Base-by-base conservation (phyloP, 1,284 basidiomycete genomes). In the Tausonia pullulans region DNA sequence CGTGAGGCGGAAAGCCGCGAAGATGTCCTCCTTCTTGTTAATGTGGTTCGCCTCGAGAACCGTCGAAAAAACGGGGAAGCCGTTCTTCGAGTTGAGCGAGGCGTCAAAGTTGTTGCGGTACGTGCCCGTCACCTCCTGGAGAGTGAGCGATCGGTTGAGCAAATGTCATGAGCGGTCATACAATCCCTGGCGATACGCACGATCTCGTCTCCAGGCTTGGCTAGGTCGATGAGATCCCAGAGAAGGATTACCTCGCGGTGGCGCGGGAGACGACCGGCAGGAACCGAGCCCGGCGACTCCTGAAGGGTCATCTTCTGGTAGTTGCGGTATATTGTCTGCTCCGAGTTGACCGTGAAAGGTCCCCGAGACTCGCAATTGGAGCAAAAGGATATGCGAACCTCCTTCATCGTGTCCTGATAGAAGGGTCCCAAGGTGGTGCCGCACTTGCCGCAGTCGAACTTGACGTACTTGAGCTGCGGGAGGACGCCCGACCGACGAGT, bases 91-190 rank as follows among this genome's bases (percentile, higher is more conserved):
- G 77, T 99, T 98, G 71, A 99, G 83, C 1, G 93, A 89, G 4
- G 94, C 94, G 74, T 98, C 95, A 71, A 98, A 98, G 77, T 98
- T 98, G 79, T 99, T 99, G 70, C 94, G 85, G 76, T 99, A 99
- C 70, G 98, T 86, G 66, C 95, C 95, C 5, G 95, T 98, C 27
- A 96, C 85, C 81, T 97, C 93, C 88, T 90, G 70, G 68, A 63
- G 48, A 43, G 11, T 53, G 2, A 39, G 50, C 67, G 57, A n/a
- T 8, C 9, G 3, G 39, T 53, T 16, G 27, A 9, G 13, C 39
- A 6, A 45, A 46, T 16, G 59, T 61, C 27, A 53, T 40, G 13
- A 13, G 13, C 14, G 4, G 52, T 51, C 49, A 51, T 43, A 10
- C 48, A n/a, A 10, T 9, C n/a, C 48, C 48, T n/a, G 48, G 48